These are phyloP conservation scores for Plasmodium inui DNA, from an alignment of 169 alveolate genomes.

Conservation along the genomic window DNA sequence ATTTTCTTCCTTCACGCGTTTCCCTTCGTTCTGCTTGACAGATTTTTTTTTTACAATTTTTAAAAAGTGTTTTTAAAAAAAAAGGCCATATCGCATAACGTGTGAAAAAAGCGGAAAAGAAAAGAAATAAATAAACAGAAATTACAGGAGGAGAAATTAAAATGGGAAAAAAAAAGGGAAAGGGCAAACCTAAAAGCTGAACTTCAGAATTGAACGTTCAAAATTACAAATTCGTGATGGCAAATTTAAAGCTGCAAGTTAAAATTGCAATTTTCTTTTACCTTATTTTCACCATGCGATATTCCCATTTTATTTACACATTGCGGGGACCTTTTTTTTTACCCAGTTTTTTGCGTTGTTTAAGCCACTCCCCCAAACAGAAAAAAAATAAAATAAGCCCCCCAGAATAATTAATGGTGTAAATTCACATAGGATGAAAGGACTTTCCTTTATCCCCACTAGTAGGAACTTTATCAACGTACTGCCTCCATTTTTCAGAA, in stretches of 20 bases:
- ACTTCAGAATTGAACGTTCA: neutral
- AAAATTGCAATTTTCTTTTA: neutral
- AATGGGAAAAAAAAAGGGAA: neutral
- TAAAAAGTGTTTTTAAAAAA: neutral
- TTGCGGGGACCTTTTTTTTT: neutral
- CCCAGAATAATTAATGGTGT: neutral
- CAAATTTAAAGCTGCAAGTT: neutral
- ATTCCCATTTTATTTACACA: neutral
- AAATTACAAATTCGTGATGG: neutral
- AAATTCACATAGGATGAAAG: neutral
- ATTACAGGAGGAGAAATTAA: constrained; percentile 9
- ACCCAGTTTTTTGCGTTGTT: neutral
- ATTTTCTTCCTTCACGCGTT: constrained; percentile 5
- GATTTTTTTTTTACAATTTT: neutral
- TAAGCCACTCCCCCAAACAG: neutral
- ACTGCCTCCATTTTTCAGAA: neutral
- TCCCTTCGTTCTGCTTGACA: constrained; percentile 14
- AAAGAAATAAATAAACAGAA: neutral
- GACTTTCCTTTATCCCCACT: neutral
- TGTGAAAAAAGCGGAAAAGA: neutral
- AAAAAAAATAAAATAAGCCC: neutral
- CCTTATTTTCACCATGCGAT: neutral
- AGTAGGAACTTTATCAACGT: neutral
- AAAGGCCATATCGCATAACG: neutral
- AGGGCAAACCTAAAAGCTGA: neutral